Evolutionary conservation across 2,329 filamentous ascomycete species (phyloP).

Genomic region (Paracoccidioides lutzii): DNA sequence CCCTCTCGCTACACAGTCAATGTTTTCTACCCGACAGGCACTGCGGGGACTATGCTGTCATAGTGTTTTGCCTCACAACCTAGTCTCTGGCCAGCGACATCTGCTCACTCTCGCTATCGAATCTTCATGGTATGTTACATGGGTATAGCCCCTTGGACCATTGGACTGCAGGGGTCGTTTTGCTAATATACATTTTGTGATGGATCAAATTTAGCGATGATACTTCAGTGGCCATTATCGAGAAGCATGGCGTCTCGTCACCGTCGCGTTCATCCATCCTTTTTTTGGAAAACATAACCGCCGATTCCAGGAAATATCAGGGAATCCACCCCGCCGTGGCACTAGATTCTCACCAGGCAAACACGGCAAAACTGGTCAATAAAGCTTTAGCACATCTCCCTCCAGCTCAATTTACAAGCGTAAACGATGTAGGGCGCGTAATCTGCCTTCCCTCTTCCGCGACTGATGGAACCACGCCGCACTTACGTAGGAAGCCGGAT

Average conservation of each 20-base stretch:
- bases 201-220: constrained; percentile 53
- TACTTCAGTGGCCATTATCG: constrained; percentile 73
- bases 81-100: background rate
- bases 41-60: constrained; percentile 3
- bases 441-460: background rate
- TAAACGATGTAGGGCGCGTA: background rate
- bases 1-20: background rate
- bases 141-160: background rate
- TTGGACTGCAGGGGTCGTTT: constrained; percentile 1
- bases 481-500: constrained; percentile 47
- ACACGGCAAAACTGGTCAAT: constrained; percentile 55
- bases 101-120: constrained; percentile 56
- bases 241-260: constrained; percentile 32
- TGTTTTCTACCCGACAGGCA: background rate
- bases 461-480: constrained; percentile 13
- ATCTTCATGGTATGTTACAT: constrained; percentile 45
- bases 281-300: constrained; percentile 71
- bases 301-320: constrained; percentile 58
- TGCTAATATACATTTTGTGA: background rate
- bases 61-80: background rate
- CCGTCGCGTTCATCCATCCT: constrained; percentile 43
- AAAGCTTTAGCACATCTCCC: constrained; percentile 49
- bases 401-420: background rate
- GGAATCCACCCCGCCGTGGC: constrained; percentile 73
- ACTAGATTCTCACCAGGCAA: constrained; percentile 59